Percentiles rank a stretch among this genome's conserved stretches.
These are phyloP conservation scores for Lentinula lateritia DNA, from an alignment of 768 basidiomycete species.

Conservation along the genomic window DNA sequence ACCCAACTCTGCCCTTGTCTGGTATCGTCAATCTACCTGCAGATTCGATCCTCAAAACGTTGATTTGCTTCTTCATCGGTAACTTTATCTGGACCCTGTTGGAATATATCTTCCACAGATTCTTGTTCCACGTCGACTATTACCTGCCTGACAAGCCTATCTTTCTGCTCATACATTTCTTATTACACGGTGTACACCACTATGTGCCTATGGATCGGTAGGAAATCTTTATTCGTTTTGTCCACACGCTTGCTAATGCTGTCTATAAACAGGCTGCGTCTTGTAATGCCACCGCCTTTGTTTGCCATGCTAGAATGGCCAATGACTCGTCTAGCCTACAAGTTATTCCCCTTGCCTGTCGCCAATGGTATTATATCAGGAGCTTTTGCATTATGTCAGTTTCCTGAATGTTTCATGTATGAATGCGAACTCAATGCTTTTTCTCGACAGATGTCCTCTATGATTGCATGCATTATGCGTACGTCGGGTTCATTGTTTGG, in stretches of 20 bases:
- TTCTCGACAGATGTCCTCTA: constrained; percentile 63
- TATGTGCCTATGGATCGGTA: constrained; percentile 95
- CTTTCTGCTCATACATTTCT: constrained; percentile 84
- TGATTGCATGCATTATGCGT: constrained; percentile 92
- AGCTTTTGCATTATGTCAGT: constrained; percentile 69
- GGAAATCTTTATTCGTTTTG: constrained; percentile 15
- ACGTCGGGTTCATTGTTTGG: constrained; percentile 22
- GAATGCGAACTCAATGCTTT: constrained; percentile 5
- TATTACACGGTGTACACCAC: constrained; percentile 94
- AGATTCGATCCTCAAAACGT: constrained; percentile 46
- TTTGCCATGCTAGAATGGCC: constrained; percentile 77
- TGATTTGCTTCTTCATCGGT: constrained; percentile 73
- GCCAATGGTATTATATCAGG: constrained; percentile 94
- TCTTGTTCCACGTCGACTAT: constrained; percentile 94
- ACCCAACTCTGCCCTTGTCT: constrained; percentile 51
- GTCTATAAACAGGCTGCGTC: constrained; percentile 53
- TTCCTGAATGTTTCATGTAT: background rate
- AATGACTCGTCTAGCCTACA: constrained; percentile 81
- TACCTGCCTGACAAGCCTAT: constrained; percentile 76
- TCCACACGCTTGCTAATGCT: background rate
- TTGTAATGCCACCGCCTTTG: constrained; percentile 93
- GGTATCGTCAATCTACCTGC: constrained; percentile 42
- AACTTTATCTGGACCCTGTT: constrained; percentile 91
- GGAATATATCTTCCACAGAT: constrained; percentile 91
- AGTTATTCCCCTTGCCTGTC: constrained; percentile 73